A percentile compares a stretch with the other conserved stretches of the same genome.
Evolutionary conservation across 768 basidiomycete genomes (phyloP).

Genomic region (Candolleomyces efflorescens): DNA sequence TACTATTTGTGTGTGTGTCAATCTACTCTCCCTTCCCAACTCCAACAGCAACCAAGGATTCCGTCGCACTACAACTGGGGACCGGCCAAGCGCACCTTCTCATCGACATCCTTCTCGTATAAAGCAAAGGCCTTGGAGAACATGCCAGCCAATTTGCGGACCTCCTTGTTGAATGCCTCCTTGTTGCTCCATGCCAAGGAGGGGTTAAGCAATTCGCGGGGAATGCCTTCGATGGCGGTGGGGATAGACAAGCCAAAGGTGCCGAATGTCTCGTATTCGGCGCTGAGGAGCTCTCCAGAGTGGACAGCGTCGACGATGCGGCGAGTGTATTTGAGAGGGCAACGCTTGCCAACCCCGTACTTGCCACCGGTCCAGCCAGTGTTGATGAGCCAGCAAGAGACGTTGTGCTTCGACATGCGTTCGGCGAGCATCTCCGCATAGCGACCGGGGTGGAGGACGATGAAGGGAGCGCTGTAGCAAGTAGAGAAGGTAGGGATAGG

Average conservation of each 20-base stretch:
- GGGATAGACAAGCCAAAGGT: slow-evolving; percentile 86
- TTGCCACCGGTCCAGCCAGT: slow-evolving; percentile 96
- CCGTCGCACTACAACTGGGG: slow-evolving; percentile 35
- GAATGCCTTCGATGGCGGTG: slow-evolving; percentile 78
- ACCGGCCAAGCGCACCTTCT: slow-evolving; percentile 79
- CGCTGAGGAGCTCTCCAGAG: slow-evolving; percentile 83
- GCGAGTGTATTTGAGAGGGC: slow-evolving; percentile 94
- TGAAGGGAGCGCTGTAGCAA: slow-evolving; percentile 99
- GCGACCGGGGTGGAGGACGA: slow-evolving; percentile 92
- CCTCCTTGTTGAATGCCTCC: slow-evolving; percentile 85
- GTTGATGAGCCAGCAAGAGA: slow-evolving; percentile 98
- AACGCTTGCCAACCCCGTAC: slow-evolving; percentile 88
- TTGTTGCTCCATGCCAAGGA: slow-evolving; percentile 82
- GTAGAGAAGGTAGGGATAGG: slow-evolving; percentile 99
- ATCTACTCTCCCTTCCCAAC: not conserved
- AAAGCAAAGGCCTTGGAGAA: slow-evolving; percentile 91
- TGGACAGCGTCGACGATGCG: slow-evolving; percentile 97
- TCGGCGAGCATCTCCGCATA: slow-evolving; percentile 98
- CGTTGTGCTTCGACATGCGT: slow-evolving; percentile 84
- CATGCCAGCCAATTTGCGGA: slow-evolving; percentile 87
- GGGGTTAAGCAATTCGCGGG: slow-evolving; percentile 88
- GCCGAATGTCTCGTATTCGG: slow-evolving; percentile 81
- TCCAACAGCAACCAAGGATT: not conserved
- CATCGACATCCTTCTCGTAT: slow-evolving; percentile 83
- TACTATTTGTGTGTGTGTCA: not conserved